phyloP scores from a whole-genome alignment of 768 basidiomycete genomes.

The Trametes coccinea region DNA sequence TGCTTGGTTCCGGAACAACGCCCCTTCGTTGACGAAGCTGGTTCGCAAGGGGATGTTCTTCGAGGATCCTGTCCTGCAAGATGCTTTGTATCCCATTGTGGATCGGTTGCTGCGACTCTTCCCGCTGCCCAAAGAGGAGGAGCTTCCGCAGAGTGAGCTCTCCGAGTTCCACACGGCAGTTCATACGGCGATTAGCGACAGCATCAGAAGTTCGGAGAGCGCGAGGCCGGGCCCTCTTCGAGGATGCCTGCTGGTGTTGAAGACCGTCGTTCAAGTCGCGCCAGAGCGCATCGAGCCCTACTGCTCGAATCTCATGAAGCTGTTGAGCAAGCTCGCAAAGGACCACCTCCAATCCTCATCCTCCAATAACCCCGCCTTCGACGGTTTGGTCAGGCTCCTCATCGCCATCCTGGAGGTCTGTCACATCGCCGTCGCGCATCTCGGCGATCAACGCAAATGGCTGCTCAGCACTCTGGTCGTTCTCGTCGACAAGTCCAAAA shows the following conservation, averaged over 20 bases:
- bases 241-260: conserved; percentile 83
- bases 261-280: conserved; percentile 76
- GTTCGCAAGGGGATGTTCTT: conserved; percentile 84
- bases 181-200: conserved; percentile 73
- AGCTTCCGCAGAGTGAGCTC: conserved; percentile 55
- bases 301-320: conserved; percentile 71
- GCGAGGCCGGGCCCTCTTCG: conserved; percentile 48
- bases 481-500: conserved; percentile 90
- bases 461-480: conserved; percentile 76
- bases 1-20: conserved; percentile 76
- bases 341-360: conserved; percentile 73
- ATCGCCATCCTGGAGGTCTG: conserved; percentile 87
- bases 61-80: conserved; percentile 79
- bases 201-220: conserved; percentile 61
- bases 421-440: conserved; percentile 72
- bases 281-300: conserved; percentile 87
- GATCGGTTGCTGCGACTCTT: conserved; percentile 76
- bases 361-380: conserved; percentile 42
- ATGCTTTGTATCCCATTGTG: conserved; percentile 79
- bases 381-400: conserved; percentile 63
- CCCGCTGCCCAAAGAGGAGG: conserved; percentile 78
- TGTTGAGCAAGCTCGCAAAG: conserved; percentile 82
- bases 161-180: conserved; percentile 80
- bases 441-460: conserved; percentile 85
- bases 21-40: conserved; percentile 72